Evolutionary conservation across 1,284 basidiomycete genomes (phyloP).

Genomic region (Rhodotorula sp.): DNA sequence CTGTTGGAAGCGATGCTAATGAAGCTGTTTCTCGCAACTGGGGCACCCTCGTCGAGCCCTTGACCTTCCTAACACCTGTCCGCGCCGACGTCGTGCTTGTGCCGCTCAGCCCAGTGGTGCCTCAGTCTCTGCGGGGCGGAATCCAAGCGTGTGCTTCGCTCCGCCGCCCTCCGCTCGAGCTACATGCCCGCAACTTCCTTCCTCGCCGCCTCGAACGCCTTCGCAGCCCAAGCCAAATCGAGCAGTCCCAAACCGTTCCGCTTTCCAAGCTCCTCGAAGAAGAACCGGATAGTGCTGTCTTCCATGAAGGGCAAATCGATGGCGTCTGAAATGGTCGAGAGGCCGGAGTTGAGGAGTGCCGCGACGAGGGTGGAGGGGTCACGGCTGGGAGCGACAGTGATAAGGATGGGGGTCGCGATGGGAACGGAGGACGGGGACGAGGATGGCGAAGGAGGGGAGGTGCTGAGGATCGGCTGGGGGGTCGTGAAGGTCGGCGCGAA

Average conservation of each 20-base stretch:
- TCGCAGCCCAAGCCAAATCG: not conserved
- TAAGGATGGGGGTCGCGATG: not conserved
- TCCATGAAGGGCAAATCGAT: not conserved
- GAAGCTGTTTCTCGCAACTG: not conserved
- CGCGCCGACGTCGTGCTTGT: too few species aligned
- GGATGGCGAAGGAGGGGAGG: not conserved
- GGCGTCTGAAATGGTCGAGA: not conserved
- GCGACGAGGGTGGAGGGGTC: not conserved
- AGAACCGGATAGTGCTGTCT: not conserved
- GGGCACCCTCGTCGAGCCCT: too few species aligned
- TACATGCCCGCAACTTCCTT: too few species aligned
- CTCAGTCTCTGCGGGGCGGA: too few species aligned
- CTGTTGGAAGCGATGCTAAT: not conserved
- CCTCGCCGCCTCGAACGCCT: not conserved
- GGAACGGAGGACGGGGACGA: not conserved
- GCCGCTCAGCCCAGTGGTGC: too few species aligned
- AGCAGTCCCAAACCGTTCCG: not conserved
- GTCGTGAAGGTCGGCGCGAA: not conserved
- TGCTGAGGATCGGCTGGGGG: not conserved
- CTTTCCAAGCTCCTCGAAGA: not conserved
- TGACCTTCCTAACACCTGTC: too few species aligned
- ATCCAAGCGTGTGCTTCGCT: too few species aligned
- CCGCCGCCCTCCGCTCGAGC: too few species aligned
- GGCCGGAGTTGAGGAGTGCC: not conserved
- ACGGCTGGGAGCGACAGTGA: not conserved